Evolutionary conservation across 441 rosid genomes (phyloP).

Genomic region (Populus hybrid): DNA sequence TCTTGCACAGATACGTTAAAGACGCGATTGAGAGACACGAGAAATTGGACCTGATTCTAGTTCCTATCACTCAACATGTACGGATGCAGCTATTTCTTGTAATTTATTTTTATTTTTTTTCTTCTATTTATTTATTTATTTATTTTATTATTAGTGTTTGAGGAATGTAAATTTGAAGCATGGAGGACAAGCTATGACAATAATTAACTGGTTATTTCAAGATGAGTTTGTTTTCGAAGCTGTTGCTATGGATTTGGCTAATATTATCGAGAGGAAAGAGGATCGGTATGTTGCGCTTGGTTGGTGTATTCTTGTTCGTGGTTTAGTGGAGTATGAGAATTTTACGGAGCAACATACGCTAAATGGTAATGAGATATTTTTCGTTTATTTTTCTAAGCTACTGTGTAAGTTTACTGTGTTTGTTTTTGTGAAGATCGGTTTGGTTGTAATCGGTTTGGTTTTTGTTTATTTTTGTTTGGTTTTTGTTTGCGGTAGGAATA

Average conservation of each 20-base stretch:
- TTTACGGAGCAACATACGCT: conserved; percentile 39
- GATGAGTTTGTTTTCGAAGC: conserved; percentile 59
- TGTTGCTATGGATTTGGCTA: conserved; percentile 42
- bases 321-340: conserved; percentile 55
- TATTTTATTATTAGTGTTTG: conserved; percentile 47
- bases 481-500: conserved; percentile 45
- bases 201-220: conserved; percentile 71
- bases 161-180: conserved; percentile 54
- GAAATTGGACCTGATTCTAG: conserved; percentile 54
- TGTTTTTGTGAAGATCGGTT: background rate
- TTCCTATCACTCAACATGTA: conserved; percentile 80
- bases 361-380: conserved; percentile 46
- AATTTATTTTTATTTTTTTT: background rate
- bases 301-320: conserved; percentile 84
- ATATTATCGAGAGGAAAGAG: conserved; percentile 51
- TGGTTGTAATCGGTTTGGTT: background rate
- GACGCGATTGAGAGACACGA: conserved; percentile 54
- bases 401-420: background rate
- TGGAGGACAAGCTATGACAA: conserved; percentile 50
- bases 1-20: conserved; percentile 51
- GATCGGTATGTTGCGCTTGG: conserved; percentile 74
- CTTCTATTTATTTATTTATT: background rate
- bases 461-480: background rate
- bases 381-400: conserved; percentile 1
- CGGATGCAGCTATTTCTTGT: background rate